Conservation (phyloP, 2,329 filamentous ascomycete genomes). For the Trichophyton schoenleinii region DNA sequence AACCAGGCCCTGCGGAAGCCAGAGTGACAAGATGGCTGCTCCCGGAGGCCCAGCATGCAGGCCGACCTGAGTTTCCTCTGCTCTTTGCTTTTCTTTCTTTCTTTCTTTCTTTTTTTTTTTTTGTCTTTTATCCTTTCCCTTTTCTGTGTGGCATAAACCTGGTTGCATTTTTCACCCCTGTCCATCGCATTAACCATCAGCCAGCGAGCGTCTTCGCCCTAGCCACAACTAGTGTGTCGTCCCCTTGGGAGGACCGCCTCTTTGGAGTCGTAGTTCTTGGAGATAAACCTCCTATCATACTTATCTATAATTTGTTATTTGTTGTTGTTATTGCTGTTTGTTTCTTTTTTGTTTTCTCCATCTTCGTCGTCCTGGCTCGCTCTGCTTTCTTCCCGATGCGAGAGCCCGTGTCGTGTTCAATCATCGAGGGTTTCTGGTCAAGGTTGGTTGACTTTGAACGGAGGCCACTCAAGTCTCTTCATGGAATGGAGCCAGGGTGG, state of each 20-base stretch:
- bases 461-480: not conserved
- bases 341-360: too few relatives aligned
- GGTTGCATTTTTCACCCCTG: not conserved
- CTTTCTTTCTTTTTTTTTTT: too few relatives aligned
- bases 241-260: not conserved
- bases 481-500: constrained; percentile 1
- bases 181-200: not conserved
- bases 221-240: not conserved
- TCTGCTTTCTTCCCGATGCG: too few relatives aligned
- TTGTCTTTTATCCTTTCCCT: not conserved
- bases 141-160: not conserved
- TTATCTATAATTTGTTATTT: too few relatives aligned
- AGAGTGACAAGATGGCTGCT: too few relatives aligned
- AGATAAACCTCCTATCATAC: not conserved
- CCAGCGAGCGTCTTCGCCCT: not conserved
- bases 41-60: too few relatives aligned
- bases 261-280: not conserved
- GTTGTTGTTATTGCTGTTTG: too few relatives aligned
- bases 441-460: not conserved
- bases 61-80: too few relatives aligned
- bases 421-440: not conserved
- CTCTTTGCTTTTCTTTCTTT: too few relatives aligned
- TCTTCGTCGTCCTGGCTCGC: too few relatives aligned
- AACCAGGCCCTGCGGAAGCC: too few relatives aligned
- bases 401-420: not conserved